Evolutionary conservation across 192 early-diverging fungal genomes (phyloP), one percentile per base, ranked within the genome.

Genomic region (Helicostylum pulchrum): DNA sequence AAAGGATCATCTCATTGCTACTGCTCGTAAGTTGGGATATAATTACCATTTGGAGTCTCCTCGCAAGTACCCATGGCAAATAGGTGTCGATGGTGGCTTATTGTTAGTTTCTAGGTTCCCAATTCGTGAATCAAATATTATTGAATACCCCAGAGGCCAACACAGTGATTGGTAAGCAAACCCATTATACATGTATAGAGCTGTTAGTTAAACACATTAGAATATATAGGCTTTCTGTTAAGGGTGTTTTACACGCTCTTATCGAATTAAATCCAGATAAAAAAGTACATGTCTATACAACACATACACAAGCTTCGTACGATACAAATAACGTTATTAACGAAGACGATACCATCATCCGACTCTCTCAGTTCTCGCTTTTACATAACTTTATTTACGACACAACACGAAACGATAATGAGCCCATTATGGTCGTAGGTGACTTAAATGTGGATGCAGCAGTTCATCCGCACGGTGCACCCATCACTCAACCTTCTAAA

Each of bases 281-380:
- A 5, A 70, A 79, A 57, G 60, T 89, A 36, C 87, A 92, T 66
- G 36, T 93, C 23, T 92, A 92, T 71, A 92, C 84, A 8, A 94
- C 92, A 14, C 92, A 94, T 63, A 86, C 92, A 14, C 92, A 94
- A 75, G 90, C 90, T 19, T 89, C 89, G 6, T 87, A 88, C 57
- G 79, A 77, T 21, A 65, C 71, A 3, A 79, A 78, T 10, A 77
- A 83, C 10, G 51, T 68, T n/a, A 66, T 86, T n/a, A 82, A 75
- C 5, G 81, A 80, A 53, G 78, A 74, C 17, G 85, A 82, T 50
- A 84, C 80, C 14, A 65, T 76, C 32, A 74, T 78, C 44, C 84
- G 88, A 15, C 65, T 88, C 49, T 60, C 69, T 26, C 92, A 94
- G 77, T 71, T 94, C 53, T 62, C 75, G 7, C 65, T 74, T 34